These are phyloP conservation scores for Paramecium primaurelia DNA, from an alignment of 73 alveolate species.

Conservation along the genomic window DNA sequence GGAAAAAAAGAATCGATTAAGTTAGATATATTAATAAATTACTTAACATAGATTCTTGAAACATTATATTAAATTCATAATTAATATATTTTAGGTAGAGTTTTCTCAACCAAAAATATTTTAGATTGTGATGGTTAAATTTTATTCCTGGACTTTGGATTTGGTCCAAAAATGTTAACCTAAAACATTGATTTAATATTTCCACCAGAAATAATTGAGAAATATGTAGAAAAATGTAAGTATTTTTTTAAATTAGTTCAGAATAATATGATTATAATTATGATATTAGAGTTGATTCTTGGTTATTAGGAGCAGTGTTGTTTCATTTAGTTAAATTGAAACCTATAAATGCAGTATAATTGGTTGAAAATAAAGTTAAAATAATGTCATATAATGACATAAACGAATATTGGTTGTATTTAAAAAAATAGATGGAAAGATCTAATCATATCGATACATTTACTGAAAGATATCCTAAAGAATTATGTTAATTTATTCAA, in stretches of 20 bases:
- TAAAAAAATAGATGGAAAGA: neutral
- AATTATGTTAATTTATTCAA: neutral
- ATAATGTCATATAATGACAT: neutral
- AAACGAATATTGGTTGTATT: neutral
- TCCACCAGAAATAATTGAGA: neutral
- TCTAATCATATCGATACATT: neutral
- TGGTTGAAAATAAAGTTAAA: neutral
- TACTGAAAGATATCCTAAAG: neutral
- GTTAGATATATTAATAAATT: neutral
- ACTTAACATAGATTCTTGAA: neutral
- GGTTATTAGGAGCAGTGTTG: neutral
- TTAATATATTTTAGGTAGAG: neutral
- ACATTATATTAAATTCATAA: neutral
- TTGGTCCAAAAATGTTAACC: neutral
- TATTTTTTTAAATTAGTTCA: neutral
- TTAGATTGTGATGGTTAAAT: neutral
- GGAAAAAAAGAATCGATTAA: neutral
- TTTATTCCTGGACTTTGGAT: neutral
- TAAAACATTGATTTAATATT: neutral
- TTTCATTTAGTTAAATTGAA: neutral
- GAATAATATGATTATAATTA: neutral
- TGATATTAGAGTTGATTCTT: neutral
- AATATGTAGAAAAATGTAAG: neutral
- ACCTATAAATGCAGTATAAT: neutral
- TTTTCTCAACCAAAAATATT: neutral